Conservation (phyloP, 148 eudicot species). For the Selenicereus undatus region DNA sequence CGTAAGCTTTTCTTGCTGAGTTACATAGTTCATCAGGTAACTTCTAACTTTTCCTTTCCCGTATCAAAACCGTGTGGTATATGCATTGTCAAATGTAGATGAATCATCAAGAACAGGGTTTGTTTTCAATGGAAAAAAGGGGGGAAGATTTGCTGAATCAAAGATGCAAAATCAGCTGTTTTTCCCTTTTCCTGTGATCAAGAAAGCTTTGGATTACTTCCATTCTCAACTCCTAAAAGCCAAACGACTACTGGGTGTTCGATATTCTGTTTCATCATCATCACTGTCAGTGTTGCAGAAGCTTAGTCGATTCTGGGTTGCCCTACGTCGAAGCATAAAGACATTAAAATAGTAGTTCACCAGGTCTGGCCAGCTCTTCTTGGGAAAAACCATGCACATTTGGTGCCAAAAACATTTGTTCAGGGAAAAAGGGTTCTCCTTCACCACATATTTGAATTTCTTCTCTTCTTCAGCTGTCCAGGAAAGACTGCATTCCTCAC, state of each 20-base stretch:
- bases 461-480: conserved; percentile 69
- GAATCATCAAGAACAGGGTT: neutral
- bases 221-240: conserved; percentile 17
- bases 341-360: conserved; percentile 88
- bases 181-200: neutral
- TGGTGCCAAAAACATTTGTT: conserved; percentile 57
- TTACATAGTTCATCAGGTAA: conserved; percentile 6
- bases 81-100: conserved; percentile 20
- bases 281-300: conserved; percentile 61
- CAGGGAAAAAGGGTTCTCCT: conserved; percentile 49
- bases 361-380: conserved; percentile 47
- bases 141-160: conserved; percentile 1
- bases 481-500: conserved; percentile 58
- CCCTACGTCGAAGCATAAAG: conserved; percentile 61
- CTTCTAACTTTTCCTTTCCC: conserved; percentile 13
- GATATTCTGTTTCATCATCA: conserved; percentile 66
- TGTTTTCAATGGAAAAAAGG: neutral
- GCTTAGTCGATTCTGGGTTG: conserved; percentile 56
- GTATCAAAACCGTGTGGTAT: conserved; percentile 29
- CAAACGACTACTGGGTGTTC: conserved; percentile 24
- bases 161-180: neutral
- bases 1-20: conserved; percentile 12
- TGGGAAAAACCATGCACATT: conserved; percentile 38
- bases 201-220: neutral
- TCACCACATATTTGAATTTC: conserved; percentile 42